Evolutionary conservation across 768 basidiomycete species (phyloP), one percentile per base, ranked within the genome.

Genomic region (Russula ochroleuca): DNA sequence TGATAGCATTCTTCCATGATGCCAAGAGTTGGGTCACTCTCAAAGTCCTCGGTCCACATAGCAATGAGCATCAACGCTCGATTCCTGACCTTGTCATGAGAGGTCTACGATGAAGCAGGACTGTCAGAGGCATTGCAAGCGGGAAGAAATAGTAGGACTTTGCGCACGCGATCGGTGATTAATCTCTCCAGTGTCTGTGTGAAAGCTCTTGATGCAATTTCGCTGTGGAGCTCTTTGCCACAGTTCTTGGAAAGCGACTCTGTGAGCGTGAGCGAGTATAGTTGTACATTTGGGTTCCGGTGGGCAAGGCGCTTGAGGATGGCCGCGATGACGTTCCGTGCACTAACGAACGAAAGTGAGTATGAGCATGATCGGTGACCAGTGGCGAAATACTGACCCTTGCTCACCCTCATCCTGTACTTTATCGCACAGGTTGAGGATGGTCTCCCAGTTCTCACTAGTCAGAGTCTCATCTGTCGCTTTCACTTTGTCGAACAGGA

Each of bases 401-500:
- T 81, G 75, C 71, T 88, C 85, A 2, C 92, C 89, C 67, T 99
- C 96, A 14, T 94, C 94, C 35, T 81, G 79, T 7, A 99, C 94
- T 76, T 97, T 97, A 78, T 99, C 97, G 69, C 94, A 97, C n/a
- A 98, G 75, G 69, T 90, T 93, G 54, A 98, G 73, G 66, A 95
- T 92, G 63, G 94, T 79, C 72, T 94, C 94, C 97, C 97, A 99
- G 75, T 97, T 92, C 77, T 97, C 96, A 60, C 82, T 80, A 0
- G 95, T 95, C 63, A 95, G 79, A 74, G 94, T 94, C 83, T 98
- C 97, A 74, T 95, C 93, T n/a, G 97, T 99, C 38, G 96, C 90
- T 77, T 97, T 96, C 70, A 76, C 95, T 97, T 31, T 55, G 54
- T 52, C 10, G 9, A 40, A 2, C 14, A 23, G 48, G 33, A 43